These are phyloP conservation scores for Sindora glabra DNA, from an alignment of 306 rosid species.

Conservation along the genomic window DNA sequence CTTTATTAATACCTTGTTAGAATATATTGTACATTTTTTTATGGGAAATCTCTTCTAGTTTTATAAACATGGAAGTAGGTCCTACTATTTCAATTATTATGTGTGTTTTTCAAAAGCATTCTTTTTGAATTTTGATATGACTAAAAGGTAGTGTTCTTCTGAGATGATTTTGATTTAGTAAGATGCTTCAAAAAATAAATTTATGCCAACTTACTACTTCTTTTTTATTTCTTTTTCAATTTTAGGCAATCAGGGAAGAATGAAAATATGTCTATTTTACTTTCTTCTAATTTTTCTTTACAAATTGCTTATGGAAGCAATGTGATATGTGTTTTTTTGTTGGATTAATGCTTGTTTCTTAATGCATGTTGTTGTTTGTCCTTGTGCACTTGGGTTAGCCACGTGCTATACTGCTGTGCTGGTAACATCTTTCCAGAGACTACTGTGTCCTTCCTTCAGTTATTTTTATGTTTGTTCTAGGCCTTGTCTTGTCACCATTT, in stretches of 20 bases:
- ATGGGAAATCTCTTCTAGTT: neutral
- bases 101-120: no score
- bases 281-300: no score
- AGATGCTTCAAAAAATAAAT: neutral
- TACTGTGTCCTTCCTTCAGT: constrained; percentile 1
- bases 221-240: neutral
- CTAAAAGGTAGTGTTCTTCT: no score
- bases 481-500: constrained; percentile 2
- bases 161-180: no score
- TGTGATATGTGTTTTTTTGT: no score
- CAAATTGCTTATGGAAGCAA: no score
- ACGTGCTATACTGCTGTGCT: constrained; percentile 98
- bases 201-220: neutral
- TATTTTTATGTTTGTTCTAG: constrained; percentile 2
- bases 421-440: constrained; percentile 40
- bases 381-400: constrained; percentile 98
- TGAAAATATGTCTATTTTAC: neutral
- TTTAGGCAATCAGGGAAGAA: neutral
- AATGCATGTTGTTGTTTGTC: constrained; percentile 92
- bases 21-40: neutral
- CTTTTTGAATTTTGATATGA: no score
- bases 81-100: no score
- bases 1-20: neutral
- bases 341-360: neutral
- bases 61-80: neutral